Percentiles rank a stretch among this genome's conserved stretches.
phyloP scores from a whole-genome alignment of 208 protist species.

The Spongospora subterranea region DNA sequence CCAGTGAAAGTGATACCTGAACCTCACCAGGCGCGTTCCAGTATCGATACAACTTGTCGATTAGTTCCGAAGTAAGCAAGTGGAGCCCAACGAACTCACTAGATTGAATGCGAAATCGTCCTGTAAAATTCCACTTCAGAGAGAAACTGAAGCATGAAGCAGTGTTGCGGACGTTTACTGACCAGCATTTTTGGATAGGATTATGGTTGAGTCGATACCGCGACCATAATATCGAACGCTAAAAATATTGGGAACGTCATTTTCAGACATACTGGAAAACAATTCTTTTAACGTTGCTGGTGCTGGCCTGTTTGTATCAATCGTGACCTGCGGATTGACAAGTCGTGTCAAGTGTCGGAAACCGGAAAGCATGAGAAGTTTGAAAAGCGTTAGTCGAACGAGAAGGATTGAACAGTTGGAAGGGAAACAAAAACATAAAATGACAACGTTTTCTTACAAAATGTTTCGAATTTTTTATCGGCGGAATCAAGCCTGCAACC shows the following conservation, averaged over 20 bases:
- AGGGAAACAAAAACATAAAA: background rate
- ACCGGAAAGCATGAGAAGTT: too few relatives aligned
- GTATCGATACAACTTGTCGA: background rate
- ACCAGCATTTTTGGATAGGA: conserved; percentile 51
- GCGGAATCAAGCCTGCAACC: background rate
- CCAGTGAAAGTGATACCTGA: background rate
- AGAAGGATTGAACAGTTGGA: too few relatives aligned
- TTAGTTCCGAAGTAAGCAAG: conserved; percentile 18
- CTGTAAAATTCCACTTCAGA: too few relatives aligned
- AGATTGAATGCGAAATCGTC: conserved; percentile 16
- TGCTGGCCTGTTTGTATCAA: conserved; percentile 13
- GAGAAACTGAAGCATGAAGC: background rate
- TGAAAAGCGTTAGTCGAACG: too few relatives aligned
- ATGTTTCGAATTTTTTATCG: background rate
- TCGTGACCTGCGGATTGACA: background rate
- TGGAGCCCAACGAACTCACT: background rate
- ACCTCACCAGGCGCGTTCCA: background rate
- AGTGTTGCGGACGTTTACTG: background rate
- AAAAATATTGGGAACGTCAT: background rate
- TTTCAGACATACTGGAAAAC: background rate
- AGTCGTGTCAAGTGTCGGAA: background rate
- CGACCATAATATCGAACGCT: background rate
- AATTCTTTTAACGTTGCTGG: background rate
- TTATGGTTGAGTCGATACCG: background rate
- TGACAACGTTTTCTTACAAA: too few relatives aligned